Evolutionary conservation across 208 protist genomes (phyloP), one percentile per base, ranked within the genome.

Genomic region (Trypanosoma platydactyli): DNA sequence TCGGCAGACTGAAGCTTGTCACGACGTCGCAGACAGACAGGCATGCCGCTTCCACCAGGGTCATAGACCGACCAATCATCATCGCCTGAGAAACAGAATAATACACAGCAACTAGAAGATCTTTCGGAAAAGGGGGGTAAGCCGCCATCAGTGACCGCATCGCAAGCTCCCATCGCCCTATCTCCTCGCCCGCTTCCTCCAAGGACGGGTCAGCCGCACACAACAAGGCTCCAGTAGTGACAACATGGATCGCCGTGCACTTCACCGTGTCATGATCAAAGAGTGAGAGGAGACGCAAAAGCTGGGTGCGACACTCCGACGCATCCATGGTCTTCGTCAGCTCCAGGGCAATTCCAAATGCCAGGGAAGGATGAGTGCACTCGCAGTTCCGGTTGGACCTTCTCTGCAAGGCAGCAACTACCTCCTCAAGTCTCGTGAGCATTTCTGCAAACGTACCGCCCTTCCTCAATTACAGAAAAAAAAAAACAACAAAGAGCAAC

Each of bases 51-150:
- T 38, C 22, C 25, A 86, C 30, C 38, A 90, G 55, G 24, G 46
- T 33, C 13, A 53, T 42, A 33, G 61, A 72, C 60, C 68, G 65
- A 44, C 68, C 64, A 2, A 25, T 59, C 24, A 83, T 55, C 12
- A 70, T 65, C 20, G 84, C 46, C 52, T 82, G 83, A 16, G 80
- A 83, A 24, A 76, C 63, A 25, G 70, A 71, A 77, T 78, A 88
- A 58, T 71, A 83, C 41, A 72, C 76, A 5, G 77, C 59, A 35
- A 56, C 51, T 50, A 75, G 35, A 16, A 83, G 66, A 51, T 68
- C 63, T 35, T 56, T 64, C 13, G 78, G 22, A 54, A 80, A 81
- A 7, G 82, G 76, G 16, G 82, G 82, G 11, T 83, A 66, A 3
- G 80, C 74, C 1, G 41, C 16, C 20, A 92, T 58, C 6, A 92